Conservation (phyloP, 2,329 filamentous ascomycete species). For the Fusarium abutilonis region DNA sequence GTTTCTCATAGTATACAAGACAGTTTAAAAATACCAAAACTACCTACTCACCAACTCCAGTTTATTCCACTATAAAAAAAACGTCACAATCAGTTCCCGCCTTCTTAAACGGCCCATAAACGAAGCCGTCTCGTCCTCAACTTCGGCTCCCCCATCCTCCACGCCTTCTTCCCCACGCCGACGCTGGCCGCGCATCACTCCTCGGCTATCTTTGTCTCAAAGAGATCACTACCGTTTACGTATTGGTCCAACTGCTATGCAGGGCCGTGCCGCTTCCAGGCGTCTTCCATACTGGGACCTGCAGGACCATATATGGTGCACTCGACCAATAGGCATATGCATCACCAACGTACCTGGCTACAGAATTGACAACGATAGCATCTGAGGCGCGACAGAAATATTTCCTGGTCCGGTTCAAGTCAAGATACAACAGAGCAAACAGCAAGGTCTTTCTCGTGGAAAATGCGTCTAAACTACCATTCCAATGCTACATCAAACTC, state of each 20-base stretch:
- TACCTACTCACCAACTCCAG: background rate
- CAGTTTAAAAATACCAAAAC: background rate
- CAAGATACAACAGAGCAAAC: no score
- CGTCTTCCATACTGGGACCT: background rate
- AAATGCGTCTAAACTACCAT: conserved; percentile 8
- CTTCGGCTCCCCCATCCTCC: conserved; percentile 1
- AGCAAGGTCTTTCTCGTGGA: no score
- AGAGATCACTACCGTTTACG: background rate
- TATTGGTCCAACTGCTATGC: conserved; percentile 5
- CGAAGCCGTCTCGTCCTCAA: background rate
- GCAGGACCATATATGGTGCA: conserved; percentile 17
- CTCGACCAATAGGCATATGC: no score
- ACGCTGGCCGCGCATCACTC: conserved; percentile 29
- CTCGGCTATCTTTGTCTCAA: background rate
- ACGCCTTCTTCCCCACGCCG: conserved; percentile 28
- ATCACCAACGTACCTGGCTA: no score
- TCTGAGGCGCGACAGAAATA: no score
- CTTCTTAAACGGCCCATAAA: no score
- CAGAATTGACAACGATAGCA: no score
- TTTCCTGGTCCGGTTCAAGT: no score
- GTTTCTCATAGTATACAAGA: background rate
- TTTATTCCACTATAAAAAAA: no score
- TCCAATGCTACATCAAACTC: conserved; percentile 10
- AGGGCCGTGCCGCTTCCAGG: conserved; percentile 2
- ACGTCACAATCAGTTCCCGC: background rate